Evolutionary conservation across 2,329 filamentous ascomycete species (phyloP).

Genomic region (Biscogniauxia marginata): DNA sequence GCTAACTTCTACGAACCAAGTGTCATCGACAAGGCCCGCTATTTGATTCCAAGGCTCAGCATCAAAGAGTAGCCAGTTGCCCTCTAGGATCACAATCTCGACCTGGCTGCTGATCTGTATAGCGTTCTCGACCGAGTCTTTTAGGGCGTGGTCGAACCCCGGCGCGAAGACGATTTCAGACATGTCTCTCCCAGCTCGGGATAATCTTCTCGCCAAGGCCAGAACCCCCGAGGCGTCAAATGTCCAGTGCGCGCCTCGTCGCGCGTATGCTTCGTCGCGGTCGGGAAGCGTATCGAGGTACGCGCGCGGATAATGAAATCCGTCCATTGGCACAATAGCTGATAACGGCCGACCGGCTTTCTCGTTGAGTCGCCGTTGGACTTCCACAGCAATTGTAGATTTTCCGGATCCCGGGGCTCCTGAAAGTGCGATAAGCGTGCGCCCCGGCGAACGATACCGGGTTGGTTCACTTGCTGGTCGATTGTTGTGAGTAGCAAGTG

Average conservation of each 20-base stretch:
- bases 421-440: conserved; percentile 19
- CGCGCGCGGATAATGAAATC: conserved; percentile 30
- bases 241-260: conserved; percentile 35
- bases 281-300: conserved; percentile 30
- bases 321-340: conserved; percentile 29
- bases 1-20: conserved; percentile 41
- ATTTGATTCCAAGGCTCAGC: conserved; percentile 35
- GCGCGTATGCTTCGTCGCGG: conserved; percentile 29
- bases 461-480: too few species aligned
- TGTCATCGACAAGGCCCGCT: conserved; percentile 37
- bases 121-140: conserved; percentile 22
- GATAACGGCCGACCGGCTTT: conserved; percentile 5
- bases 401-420: conserved; percentile 26
- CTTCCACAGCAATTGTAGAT: conserved; percentile 22
- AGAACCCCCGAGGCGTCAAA: conserved; percentile 29
- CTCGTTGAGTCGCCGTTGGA: conserved; percentile 10
- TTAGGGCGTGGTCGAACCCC: conserved; percentile 25
- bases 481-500: not conserved
- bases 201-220: conserved; percentile 19
- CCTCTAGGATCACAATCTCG: conserved; percentile 22
- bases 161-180: conserved; percentile 13
- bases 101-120: conserved; percentile 11
- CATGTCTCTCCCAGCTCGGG: conserved; percentile 1
- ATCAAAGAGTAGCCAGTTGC: conserved; percentile 32
- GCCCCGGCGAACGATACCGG: too few species aligned